phyloP scores from a whole-genome alignment of 805 yeast species.

The Candida qinlingensis region DNA sequence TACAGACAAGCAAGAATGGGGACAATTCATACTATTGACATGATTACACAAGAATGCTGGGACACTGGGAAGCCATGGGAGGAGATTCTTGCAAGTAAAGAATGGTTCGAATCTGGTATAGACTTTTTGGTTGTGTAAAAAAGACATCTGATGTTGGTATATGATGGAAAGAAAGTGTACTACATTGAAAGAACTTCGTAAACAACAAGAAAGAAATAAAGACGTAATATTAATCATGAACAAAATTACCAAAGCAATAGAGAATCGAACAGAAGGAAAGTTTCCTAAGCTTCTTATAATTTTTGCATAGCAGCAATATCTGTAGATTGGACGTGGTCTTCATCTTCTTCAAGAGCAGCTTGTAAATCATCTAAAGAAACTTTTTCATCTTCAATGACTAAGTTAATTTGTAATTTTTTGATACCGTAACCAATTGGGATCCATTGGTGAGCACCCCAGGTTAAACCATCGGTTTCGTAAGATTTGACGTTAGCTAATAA shows the following conservation, averaged over 20 bases:
- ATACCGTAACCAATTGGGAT: constrained; percentile 99
- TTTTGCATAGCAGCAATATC: constrained; percentile 98
- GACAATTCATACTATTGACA: constrained; percentile 38
- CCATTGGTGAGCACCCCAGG: constrained; percentile 97
- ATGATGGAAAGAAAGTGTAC: no score
- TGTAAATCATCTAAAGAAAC: constrained; percentile 91
- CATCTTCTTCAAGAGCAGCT: constrained; percentile 73
- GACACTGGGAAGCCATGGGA: constrained; percentile 37
- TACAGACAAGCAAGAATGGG: constrained; percentile 51
- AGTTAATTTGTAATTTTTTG: constrained; percentile 97
- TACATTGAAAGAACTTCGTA: not conserved
- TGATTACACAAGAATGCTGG: constrained; percentile 44
- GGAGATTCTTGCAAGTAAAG: constrained; percentile 35
- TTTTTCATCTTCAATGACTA: constrained; percentile 95
- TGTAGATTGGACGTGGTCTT: constrained; percentile 99
- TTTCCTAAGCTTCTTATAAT: constrained; percentile 49
- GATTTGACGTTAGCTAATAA: constrained; percentile 81
- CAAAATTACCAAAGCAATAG: constrained; percentile 3
- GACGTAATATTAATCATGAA: constrained; percentile 10
- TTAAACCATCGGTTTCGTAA: constrained; percentile 86
- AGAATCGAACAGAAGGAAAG: no score
- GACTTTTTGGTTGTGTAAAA: constrained; percentile 36
- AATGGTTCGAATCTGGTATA: constrained; percentile 46
- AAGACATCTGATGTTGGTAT: not conserved
- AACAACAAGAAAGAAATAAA: constrained; percentile 5